These are phyloP conservation scores for Carallia pectinifolia DNA, from an alignment of 345 rosid genomes.

Conservation along the genomic window DNA sequence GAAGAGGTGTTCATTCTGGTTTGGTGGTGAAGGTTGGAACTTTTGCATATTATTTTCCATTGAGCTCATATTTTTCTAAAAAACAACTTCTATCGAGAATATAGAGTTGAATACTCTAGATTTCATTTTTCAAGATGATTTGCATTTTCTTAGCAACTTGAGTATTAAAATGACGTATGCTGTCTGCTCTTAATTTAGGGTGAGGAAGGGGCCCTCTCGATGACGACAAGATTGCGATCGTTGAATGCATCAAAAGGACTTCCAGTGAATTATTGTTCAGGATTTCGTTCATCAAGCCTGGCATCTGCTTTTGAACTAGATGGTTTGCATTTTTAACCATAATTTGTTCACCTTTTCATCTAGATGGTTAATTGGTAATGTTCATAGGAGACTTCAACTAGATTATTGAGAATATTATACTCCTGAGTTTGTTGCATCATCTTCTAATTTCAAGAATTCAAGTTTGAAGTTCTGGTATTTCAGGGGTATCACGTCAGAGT, in stretches of 20 bases:
- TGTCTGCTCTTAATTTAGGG: slow-evolving; percentile 49
- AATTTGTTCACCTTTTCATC: slow-evolving; percentile 2
- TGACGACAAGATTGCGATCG: slow-evolving; percentile 82
- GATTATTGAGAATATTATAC: no score
- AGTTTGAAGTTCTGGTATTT: slow-evolving; percentile 13
- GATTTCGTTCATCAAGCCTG: slow-evolving; percentile 67
- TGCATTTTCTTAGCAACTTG: no score
- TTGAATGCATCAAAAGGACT: slow-evolving; percentile 71
- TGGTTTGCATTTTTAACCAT: slow-evolving; percentile 42
- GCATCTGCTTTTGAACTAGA: slow-evolving; percentile 71
- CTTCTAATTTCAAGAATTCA: slow-evolving; percentile 1
- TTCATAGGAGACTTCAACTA: no score
- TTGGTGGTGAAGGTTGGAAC: slow-evolving; percentile 79
- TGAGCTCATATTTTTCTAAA: slow-evolving; percentile 8
- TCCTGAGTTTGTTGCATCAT: not conserved
- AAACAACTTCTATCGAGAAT: not conserved
- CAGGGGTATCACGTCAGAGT: slow-evolving; percentile 78
- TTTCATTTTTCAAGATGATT: not conserved
- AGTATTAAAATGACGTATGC: no score
- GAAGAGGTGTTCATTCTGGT: slow-evolving; percentile 94
- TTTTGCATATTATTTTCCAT: slow-evolving; percentile 22
- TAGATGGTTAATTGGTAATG: not conserved
- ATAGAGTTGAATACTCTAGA: not conserved
- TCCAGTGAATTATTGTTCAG: slow-evolving; percentile 93
- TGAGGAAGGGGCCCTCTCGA: slow-evolving; percentile 95